Base-by-base conservation (phyloP, 1,284 basidiomycete genomes). In the Megacollybia platyphylla region DNA sequence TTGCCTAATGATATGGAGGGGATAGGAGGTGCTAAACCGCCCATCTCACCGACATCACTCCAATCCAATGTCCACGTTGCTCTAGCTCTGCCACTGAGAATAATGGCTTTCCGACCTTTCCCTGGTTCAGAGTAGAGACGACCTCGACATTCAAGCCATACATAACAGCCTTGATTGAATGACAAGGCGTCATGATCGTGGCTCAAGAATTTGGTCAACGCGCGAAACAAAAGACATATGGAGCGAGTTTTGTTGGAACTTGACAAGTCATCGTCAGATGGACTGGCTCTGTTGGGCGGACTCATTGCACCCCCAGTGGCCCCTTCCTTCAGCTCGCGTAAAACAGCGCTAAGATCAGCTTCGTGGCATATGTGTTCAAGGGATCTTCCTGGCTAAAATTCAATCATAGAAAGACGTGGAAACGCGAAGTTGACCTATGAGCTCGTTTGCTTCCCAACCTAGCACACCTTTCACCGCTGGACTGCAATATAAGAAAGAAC, bases 311-410 rank as follows among this genome's bases (percentile, higher is more conserved):
- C 45, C 10, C 56, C 56, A 15, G 60, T 63, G 4, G 20, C 20
- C 26, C 71, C 75, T 54, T 96, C 92, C 61, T 97, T 97, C 48
- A 97, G 70, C 63, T 94, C 90, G 36, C 93, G 77, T 74, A 89
- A 85, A 49, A 96, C 74, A 0, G 91, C 90, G 1, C 94, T 85
- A 31, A 91, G 71, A 57, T 97, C 93, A 42, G 84, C 84, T 0
- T 83, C 84, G 57, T 96, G 90, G 49, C 89, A 90, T 46, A 90
- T 67, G 57, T 91, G 79, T 38, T 76, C 65, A 49, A 96, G 65
- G 34, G 74, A 71, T 57, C 76, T 77, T 44, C 88, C 20, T 24
- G 20, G 20, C 5, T 3, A 24, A 24, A 5, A 24, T 24, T 24
- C 20, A 24, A 24, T 24, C 3, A 24, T 24, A 24, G 20, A 24